A percentile compares a stretch with the other conserved stretches of the same genome.
phyloP scores from a whole-genome alignment of 345 rosid species.

The Heritiera fomes region DNA sequence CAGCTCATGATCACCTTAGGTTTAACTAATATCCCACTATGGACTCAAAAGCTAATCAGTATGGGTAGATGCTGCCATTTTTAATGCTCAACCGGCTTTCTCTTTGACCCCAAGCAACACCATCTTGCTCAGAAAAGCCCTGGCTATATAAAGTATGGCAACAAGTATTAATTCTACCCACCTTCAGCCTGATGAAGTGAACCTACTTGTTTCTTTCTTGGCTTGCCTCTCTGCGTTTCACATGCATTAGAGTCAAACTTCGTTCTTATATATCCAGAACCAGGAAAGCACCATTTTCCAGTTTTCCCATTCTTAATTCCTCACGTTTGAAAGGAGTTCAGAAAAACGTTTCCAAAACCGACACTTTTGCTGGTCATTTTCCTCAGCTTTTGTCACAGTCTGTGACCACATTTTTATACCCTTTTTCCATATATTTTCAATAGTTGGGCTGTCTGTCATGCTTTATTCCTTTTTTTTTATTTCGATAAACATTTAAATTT shows the following conservation, averaged over 20 bases:
- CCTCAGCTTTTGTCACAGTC: too few relatives aligned
- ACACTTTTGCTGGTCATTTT: slow-evolving; percentile 24
- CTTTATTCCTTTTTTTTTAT: too few relatives aligned
- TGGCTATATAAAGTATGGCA: slow-evolving; percentile 14
- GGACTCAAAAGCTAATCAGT: slow-evolving; percentile 7
- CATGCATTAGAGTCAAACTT: not conserved
- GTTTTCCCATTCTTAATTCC: not conserved
- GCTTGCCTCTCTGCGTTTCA: not conserved
- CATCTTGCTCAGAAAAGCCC: not conserved
- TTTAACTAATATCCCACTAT: slow-evolving; percentile 2
- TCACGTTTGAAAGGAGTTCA: not conserved
- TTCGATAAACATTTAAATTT: too few relatives aligned
- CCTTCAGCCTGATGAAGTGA: not conserved
- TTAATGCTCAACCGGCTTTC: slow-evolving; percentile 31
- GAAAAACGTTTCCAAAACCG: slow-evolving; percentile 26
- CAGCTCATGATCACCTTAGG: slow-evolving; percentile 19
- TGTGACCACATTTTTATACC: too few relatives aligned
- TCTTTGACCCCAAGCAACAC: slow-evolving; percentile 35
- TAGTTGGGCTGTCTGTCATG: too few relatives aligned
- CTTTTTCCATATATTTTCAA: too few relatives aligned
- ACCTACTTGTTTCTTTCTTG: not conserved
- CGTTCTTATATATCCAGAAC: not conserved
- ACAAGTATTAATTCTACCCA: not conserved
- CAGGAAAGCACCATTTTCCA: not conserved
- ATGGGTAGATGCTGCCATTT: slow-evolving; percentile 1